Conservation (phyloP, 192 early-diverging fungal species). For the Linderina pennispora region DNA sequence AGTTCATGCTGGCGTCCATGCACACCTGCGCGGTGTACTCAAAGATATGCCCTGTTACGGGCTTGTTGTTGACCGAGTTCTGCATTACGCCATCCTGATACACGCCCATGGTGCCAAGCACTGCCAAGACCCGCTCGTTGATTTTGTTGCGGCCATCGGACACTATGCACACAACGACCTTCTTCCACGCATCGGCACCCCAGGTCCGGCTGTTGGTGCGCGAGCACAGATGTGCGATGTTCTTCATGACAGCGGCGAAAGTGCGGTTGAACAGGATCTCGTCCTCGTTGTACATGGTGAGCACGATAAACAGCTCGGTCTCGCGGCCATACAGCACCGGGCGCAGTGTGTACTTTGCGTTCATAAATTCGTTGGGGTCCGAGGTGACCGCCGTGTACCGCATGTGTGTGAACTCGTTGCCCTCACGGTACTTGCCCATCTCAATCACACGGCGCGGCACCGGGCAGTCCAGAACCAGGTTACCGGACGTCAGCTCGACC, state of each 20-base stretch:
- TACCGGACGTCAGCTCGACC: slow-evolving; percentile 61
- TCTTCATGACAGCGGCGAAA: slow-evolving; percentile 82
- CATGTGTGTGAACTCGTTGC: slow-evolving; percentile 85
- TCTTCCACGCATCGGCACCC: slow-evolving; percentile 86
- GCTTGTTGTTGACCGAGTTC: slow-evolving; percentile 59
- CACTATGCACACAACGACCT: slow-evolving; percentile 89
- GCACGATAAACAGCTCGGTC: slow-evolving; percentile 88
- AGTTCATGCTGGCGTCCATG: slow-evolving; percentile 58
- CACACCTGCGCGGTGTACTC: slow-evolving; percentile 83
- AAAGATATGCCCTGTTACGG: slow-evolving; percentile 78
- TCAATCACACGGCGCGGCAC: slow-evolving; percentile 56
- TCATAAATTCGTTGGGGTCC: slow-evolving; percentile 77
- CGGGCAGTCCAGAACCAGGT: slow-evolving; percentile 69
- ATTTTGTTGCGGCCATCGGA: slow-evolving; percentile 84
- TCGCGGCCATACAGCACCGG: slow-evolving; percentile 63
- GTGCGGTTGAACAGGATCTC: slow-evolving; percentile 85
- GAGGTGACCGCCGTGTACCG: slow-evolving; percentile 91
- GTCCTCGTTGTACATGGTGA: slow-evolving; percentile 94
- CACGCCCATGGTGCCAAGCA: slow-evolving; percentile 75
- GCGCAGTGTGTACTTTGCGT: slow-evolving; percentile 71
- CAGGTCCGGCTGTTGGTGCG: slow-evolving; percentile 70
- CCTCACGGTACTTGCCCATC: slow-evolving; percentile 45
- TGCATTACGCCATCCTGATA: slow-evolving; percentile 69
- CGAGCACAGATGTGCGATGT: slow-evolving; percentile 84
- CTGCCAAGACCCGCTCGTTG: slow-evolving; percentile 66